phyloP scores from a whole-genome alignment of 78 protist genomes.

The Creolimax fragrantissima region DNA sequence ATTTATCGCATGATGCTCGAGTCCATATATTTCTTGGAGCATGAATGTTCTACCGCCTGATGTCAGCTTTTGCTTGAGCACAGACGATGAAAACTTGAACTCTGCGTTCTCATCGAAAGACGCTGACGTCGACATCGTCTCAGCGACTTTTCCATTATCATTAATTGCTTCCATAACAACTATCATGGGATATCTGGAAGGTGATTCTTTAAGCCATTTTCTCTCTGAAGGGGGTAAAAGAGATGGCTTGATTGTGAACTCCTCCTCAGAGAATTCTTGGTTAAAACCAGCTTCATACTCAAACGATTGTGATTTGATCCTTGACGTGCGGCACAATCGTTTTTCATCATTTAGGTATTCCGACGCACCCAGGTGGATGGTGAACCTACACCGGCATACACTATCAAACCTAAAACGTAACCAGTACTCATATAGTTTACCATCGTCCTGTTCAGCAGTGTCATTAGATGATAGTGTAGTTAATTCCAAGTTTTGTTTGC shows the following conservation, averaged over 20 bases:
- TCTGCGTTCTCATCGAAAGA: not conserved
- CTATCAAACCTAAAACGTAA: not conserved
- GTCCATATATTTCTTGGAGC: conserved; percentile 22
- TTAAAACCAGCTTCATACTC: not conserved
- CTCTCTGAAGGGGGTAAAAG: not conserved
- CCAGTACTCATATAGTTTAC: not conserved
- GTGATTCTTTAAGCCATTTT: not conserved
- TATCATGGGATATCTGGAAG: not conserved
- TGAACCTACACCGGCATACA: not conserved
- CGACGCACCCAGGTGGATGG: not conserved
- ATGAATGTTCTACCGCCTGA: not conserved
- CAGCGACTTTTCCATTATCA: not conserved
- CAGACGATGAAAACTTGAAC: not conserved
- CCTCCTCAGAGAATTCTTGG: not conserved
- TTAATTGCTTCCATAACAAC: not conserved
- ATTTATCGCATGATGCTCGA: not conserved
- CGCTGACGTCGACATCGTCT: not conserved
- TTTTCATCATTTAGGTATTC: not conserved
- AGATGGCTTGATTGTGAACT: not conserved
- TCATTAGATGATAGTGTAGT: too few species aligned
- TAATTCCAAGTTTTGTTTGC: too few species aligned
- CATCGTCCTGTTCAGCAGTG: not conserved
- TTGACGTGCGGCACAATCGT: not conserved
- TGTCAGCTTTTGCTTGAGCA: not conserved
- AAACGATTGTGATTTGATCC: not conserved